Evolutionary conservation across 192 early-diverging fungal species (phyloP).

Genomic region (Coemansia sp.): DNA sequence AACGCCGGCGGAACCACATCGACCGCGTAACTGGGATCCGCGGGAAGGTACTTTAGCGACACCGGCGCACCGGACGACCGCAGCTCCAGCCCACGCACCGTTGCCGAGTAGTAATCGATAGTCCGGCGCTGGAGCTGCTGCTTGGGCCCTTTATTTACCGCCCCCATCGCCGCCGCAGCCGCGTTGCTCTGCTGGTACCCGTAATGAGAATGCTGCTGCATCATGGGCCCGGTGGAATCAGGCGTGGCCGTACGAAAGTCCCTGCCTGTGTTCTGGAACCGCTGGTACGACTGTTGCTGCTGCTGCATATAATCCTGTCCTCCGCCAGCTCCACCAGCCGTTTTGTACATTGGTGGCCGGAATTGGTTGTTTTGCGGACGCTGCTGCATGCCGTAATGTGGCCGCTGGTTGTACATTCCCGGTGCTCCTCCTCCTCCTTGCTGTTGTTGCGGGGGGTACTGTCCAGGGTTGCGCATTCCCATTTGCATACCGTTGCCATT

Average conservation of each 20-base stretch:
- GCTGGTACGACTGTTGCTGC: background rate
- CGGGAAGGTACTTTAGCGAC: conserved; percentile 29
- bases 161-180: background rate
- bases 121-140: conserved; percentile 91
- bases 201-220: conserved; percentile 25
- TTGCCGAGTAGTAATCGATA: conserved; percentile 87
- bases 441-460: conserved; percentile 20
- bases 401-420: conserved; percentile 6
- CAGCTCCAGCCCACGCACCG: conserved; percentile 69
- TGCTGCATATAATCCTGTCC: background rate
- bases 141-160: conserved; percentile 71
- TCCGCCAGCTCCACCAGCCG: background rate
- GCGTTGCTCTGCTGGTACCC: conserved; percentile 15
- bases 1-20: conserved; percentile 60
- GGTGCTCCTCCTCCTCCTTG: conserved; percentile 9
- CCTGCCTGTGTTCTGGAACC: background rate
- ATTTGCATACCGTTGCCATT: conserved; percentile 15
- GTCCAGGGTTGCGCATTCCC: conserved; percentile 24
- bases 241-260: background rate
- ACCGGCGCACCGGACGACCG: conserved; percentile 11
- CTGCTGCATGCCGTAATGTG: conserved; percentile 22
- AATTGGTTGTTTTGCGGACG: conserved; percentile 14
- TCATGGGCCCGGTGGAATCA: background rate
- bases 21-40: conserved; percentile 48
- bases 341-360: conserved; percentile 4